phyloP scores from a whole-genome alignment of 371 early-diverging fungal genomes.

The Mucor indicus region DNA sequence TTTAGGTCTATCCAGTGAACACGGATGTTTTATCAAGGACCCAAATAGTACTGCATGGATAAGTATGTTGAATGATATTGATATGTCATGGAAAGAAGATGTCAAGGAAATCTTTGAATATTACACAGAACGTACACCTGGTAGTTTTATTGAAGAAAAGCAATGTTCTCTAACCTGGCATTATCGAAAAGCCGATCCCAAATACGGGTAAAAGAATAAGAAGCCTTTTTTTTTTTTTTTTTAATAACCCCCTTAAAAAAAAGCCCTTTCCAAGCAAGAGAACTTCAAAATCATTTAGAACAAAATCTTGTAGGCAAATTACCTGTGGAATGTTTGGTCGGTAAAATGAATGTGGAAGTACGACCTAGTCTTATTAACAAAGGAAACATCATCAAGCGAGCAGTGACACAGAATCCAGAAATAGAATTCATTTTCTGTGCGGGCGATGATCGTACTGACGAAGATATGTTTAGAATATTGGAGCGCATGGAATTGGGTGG shows the following conservation, averaged over 20 bases:
- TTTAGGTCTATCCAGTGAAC: conserved; percentile 74
- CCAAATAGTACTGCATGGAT: conserved; percentile 59
- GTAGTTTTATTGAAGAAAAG: conserved; percentile 76
- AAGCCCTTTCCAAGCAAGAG: conserved; percentile 75
- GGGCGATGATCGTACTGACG: conserved; percentile 95
- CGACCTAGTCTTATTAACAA: conserved; percentile 70
- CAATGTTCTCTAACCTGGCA: conserved; percentile 81
- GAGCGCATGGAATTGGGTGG: conserved; percentile 22
- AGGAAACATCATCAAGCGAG: conserved; percentile 88
- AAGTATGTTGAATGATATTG: conserved; percentile 68
- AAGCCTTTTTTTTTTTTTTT: not conserved
- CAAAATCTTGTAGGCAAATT: conserved; percentile 74
- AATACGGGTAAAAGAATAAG: conserved; percentile 53
- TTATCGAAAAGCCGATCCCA: conserved; percentile 82
- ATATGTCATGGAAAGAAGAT: conserved; percentile 78
- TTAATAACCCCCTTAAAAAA: not conserved
- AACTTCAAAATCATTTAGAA: conserved; percentile 84
- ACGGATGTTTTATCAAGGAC: conserved; percentile 59
- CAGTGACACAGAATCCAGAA: conserved; percentile 48
- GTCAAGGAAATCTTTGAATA: conserved; percentile 78
- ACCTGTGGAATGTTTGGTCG: conserved; percentile 87
- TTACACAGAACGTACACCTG: conserved; percentile 85
- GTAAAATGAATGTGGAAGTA: conserved; percentile 93
- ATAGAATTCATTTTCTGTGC: conserved; percentile 87
- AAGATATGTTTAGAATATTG: conserved; percentile 88